Evolutionary conservation across 176 grass and related monocot species (phyloP), one percentile per base, ranked within the genome.

Genomic region (Avena insularis): DNA sequence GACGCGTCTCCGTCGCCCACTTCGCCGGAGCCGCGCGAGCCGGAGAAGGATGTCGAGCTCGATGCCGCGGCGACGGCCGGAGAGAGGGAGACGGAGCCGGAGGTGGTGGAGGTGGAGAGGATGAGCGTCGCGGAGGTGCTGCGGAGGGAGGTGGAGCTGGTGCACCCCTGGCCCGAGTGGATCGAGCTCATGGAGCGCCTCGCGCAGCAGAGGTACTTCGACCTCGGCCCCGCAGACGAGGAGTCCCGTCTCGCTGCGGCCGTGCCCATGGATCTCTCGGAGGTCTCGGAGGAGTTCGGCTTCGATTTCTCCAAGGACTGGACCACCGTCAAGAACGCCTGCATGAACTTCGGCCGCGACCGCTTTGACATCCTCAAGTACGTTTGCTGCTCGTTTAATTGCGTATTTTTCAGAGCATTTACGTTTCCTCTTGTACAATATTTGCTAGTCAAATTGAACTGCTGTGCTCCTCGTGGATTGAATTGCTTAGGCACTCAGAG

Each of bases 101-200:
- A 47, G 75, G 79, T 16, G 51, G 12, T 31, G 76, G 82, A 43
- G 45, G 15, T 67, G 68, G 89, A 50, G 80, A 60, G 65, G 6
- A 91, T 85, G 78, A 90, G 81, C 80, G 80, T 95, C 80, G 69
- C 7, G 47, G 93, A 98, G 27, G 90, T 94, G 29, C 64, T 93
- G 7, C 86, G 86, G 88, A 88, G 90, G 84, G 92, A 95, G 84
- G 90, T 98, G 90, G 93, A 98, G 75, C 84, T 98, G 79, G 96
- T 95, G 53, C 96, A 98, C 84, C 96, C 93, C 12, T 98, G 96
- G 96, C 93, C 93, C 11, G 96, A 98, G 47, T 98, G 93, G 96
- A 98, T 95, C 27, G 93, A 95, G 60, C 84, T 98, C 47, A 98
- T 98, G 92, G 96, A 98, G 79, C 85, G 86, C 43, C 88, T 98